A percentile compares a stretch with the other conserved stretches of the same genome.
Evolutionary conservation across 2,329 filamentous ascomycete species (phyloP).

Genomic region (Hypoxylon sp.): DNA sequence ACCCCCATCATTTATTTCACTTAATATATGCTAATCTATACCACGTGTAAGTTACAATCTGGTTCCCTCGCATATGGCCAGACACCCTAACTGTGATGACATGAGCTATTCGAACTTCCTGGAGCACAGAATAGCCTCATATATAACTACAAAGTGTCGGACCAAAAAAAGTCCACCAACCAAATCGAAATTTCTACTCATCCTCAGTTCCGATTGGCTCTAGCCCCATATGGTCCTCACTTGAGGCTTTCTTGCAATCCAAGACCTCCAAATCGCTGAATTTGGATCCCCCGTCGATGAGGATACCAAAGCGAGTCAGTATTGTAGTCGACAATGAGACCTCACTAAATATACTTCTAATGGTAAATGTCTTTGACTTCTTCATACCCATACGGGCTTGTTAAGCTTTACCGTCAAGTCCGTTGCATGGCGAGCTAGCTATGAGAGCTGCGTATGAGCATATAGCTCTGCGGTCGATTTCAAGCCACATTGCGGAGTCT

Average conservation of each 20-base stretch:
- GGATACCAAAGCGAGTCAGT: background rate
- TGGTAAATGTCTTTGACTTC: background rate
- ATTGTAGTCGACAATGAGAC: background rate
- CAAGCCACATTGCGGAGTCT: constrained; percentile 32
- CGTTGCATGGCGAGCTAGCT: background rate
- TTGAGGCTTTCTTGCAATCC: background rate
- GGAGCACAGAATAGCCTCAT: constrained; percentile 1
- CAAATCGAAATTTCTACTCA: background rate
- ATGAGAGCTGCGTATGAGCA: constrained; percentile 16
- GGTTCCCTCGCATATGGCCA: constrained; percentile 16
- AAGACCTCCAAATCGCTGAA: background rate
- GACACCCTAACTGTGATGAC: constrained; percentile 11
- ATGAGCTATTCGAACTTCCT: background rate
- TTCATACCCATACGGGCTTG: background rate
- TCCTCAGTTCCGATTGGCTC: background rate
- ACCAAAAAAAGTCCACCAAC: background rate
- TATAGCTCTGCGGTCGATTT: background rate
- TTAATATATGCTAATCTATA: constrained; percentile 22
- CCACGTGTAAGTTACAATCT: constrained; percentile 27
- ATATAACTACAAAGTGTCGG: background rate
- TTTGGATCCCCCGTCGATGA: background rate
- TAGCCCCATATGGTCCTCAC: background rate
- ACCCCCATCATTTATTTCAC: constrained; percentile 13
- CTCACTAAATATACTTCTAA: background rate
- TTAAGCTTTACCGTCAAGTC: background rate